Evolutionary conservation across 2,329 filamentous ascomycete genomes (phyloP), one percentile per base, ranked within the genome.

Genomic region (Cordyceps militaris): DNA sequence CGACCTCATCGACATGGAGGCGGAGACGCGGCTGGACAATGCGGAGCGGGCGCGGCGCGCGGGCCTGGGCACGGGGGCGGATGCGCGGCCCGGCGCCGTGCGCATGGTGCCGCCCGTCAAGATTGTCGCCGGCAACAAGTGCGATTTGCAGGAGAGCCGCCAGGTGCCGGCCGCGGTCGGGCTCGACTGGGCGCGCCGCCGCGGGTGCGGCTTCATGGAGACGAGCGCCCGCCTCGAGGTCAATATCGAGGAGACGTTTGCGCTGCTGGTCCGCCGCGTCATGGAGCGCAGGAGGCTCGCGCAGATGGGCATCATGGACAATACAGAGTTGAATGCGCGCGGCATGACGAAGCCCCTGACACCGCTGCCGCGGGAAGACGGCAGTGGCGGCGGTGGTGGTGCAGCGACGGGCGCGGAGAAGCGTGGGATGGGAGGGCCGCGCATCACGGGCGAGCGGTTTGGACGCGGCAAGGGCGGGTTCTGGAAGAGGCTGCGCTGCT

Each of bases 181-280:
- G 0, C 75, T 93, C 44, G 87, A 91, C 64, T 94, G 89, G 89
- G 88, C 89, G 52, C 77, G 88, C 60, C 77, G 76, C 60, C 78
- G 82, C 56, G 84, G 84, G 44, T 93, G 88, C 72, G 89, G 89
- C 40, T 94, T 94, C 74, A 94, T 94, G 89, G 89, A 94, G 80
- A 94, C 89, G 61, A 91, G 87, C 66, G 89, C 89, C 4, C 77
- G 89, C 56, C 83, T 91, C 65, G 88, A 91, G 76, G 89, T 94
- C 63, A 94, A 94, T 69, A 90, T 94, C 61, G 89, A 94, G 71
- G 89, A 94, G 79, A 93, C 89, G 0, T 94, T 94, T 77, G 88
- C 87, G 36, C 78, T 86, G 40, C 82, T 86, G 59, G 80, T 86
- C 44, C 76, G 82, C 26, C 76, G 83, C 53, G 84, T 87, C 52